phyloP scores from a whole-genome alignment of 345 rosid species.

The Populus simonii region DNA sequence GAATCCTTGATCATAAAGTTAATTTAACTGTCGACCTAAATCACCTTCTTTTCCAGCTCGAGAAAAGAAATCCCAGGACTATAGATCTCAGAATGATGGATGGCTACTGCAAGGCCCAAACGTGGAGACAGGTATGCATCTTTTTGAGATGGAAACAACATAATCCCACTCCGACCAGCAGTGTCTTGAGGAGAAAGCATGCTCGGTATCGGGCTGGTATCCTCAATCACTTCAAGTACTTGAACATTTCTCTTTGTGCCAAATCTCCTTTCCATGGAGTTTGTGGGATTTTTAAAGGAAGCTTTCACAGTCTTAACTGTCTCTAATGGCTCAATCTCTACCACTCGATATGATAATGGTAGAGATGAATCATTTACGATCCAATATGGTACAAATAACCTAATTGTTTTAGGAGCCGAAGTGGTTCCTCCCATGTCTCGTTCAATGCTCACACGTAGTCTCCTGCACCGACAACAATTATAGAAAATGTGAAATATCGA shows the following conservation, averaged over 20 bases:
- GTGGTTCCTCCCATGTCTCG: conserved; percentile 85
- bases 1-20: neutral
- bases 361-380: conserved; percentile 74
- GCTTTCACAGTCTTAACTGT: conserved; percentile 64
- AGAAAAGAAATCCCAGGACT: conserved; percentile 93
- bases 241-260: conserved; percentile 55
- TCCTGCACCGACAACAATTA: conserved; percentile 48
- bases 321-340: conserved; percentile 78
- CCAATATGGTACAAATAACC: conserved; percentile 97
- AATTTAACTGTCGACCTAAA: neutral
- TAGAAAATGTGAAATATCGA: neutral
- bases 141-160: conserved; percentile 69
- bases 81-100: conserved; percentile 66
- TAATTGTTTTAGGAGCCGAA: conserved; percentile 81
- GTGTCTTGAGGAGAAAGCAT: conserved; percentile 97
- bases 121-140: conserved; percentile 70
- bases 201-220: conserved; percentile 80
- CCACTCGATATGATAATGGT: conserved; percentile 74
- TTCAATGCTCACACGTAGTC: conserved; percentile 86
- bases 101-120: conserved; percentile 84
- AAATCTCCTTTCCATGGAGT: conserved; percentile 54
- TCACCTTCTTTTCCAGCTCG: conserved; percentile 96
- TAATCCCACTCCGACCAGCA: conserved; percentile 69
- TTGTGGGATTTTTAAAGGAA: conserved; percentile 50
- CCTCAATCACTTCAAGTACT: conserved; percentile 81